Evolutionary conservation across 2,329 filamentous ascomycete species (phyloP).

Genomic region (Colletotrichum tofieldiae): DNA sequence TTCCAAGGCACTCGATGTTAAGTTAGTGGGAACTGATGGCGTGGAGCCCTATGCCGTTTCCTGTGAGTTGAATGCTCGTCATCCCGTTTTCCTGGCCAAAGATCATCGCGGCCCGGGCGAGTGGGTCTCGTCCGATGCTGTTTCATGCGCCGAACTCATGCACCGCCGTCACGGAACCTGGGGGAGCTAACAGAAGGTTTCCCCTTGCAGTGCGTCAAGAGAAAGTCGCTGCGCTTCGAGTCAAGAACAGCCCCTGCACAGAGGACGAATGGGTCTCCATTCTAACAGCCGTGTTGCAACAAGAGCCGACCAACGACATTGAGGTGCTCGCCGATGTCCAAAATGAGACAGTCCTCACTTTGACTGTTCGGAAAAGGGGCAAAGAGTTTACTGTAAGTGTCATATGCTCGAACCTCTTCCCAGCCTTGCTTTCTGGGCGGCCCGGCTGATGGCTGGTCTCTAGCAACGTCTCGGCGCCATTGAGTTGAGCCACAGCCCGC

Average conservation of each 20-base stretch:
- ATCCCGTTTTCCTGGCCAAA: slow-evolving; percentile 34
- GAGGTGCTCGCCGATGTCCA: slow-evolving; percentile 73
- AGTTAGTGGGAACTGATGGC: slow-evolving; percentile 79
- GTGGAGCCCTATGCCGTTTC: slow-evolving; percentile 71
- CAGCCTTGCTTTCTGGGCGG: slow-evolving; percentile 34
- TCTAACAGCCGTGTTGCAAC: slow-evolving; percentile 70
- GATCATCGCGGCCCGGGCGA: slow-evolving; percentile 40
- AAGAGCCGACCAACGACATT: slow-evolving; percentile 66
- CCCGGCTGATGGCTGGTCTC: slow-evolving; percentile 29
- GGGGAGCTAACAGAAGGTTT: slow-evolving; percentile 25
- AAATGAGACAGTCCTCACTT: slow-evolving; percentile 66
- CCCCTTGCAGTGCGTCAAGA: slow-evolving; percentile 58
- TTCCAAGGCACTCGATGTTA: slow-evolving; percentile 72
- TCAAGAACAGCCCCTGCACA: slow-evolving; percentile 68
- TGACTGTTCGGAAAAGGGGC: slow-evolving; percentile 77
- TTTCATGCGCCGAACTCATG: slow-evolving; percentile 45
- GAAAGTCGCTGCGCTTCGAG: slow-evolving; percentile 66
- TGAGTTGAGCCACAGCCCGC: slow-evolving; percentile 67
- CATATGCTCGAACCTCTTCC: slow-evolving; percentile 25
- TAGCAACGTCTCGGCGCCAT: slow-evolving; percentile 81
- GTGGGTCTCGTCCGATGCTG: slow-evolving; percentile 35
- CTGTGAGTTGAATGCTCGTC: slow-evolving; percentile 62
- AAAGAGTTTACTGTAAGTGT: slow-evolving; percentile 78
- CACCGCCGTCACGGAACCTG: slow-evolving; percentile 10
- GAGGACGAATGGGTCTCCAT: slow-evolving; percentile 78